Evolutionary conservation across 2,329 filamentous ascomycete genomes (phyloP), one percentile per base, ranked within the genome.

Genomic region (Aspergillus ochraceus): DNA sequence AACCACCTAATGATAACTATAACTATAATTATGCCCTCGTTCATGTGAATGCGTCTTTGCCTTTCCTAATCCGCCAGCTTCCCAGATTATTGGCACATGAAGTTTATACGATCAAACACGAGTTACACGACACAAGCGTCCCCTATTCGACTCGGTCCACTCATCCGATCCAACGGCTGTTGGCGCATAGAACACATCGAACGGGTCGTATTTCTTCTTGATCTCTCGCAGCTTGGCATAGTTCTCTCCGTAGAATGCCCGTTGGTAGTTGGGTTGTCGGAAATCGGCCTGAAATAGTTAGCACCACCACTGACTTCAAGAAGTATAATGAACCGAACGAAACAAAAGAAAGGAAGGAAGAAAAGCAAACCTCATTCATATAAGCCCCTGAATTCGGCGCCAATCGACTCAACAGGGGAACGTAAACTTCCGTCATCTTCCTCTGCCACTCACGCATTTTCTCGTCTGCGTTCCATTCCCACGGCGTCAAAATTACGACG

Each of bases 131-230:
- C 79, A 81, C 68, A 80, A 71, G 12, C 76, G 70, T 6, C 79
- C 79, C 61, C 76, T 68, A 3, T 64, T 64, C 1, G 60, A 67
- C 10, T 76, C 70, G 11, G 62, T 68, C 81, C 81, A 85, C 19
- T 63, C 66, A 54, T 86, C 83, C 58, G 80, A 83, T 0, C 83
- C 83, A 6, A 86, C 83, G 4, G 75, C 79, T n/a, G 76, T 79
- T 6, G 20, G 36, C 70, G 2, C 72, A 72, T 78, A 80, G 63
- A 80, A 79, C 32, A 79, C 60, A 36, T 71, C 68, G 1, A 71
- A 42, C 5, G 78, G 78, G 60, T 81, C 79, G 62, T 76, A 80
- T 54, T 76, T 74, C 17, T 68, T 62, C 71, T 81, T 81, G 51
- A 81, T 69, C 14, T 62, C 14, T 5, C 71, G 64, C 24, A 80